Base-by-base conservation (phyloP, 2,329 filamentous ascomycete species). In the Verticillium nonalfalfae region DNA sequence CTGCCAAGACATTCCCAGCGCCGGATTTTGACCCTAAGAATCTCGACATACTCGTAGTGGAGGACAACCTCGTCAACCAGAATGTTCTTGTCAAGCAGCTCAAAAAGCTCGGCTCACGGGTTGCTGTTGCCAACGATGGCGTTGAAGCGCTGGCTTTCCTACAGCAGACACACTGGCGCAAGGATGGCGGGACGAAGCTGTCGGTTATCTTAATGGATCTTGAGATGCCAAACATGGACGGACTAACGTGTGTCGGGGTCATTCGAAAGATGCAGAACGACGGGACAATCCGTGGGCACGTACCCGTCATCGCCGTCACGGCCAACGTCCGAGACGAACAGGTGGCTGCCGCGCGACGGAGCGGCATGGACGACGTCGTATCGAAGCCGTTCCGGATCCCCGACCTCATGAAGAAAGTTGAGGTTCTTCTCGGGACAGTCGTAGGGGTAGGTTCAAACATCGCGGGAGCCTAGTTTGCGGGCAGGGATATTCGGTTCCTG, bases 51-150 rank as follows among this genome's bases (percentile, higher is more conserved):
- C 74, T 89, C 7, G 75, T 89, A 3, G 87, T 90, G 0, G 87
- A 90, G 70, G 87, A 90, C 68, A 89, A 90, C 67, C 75, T 81
- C 4, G 86, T 88, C 64, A 90, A 90, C 69, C 87, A 89, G 68
- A 87, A 87, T 66, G 86, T 88, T 50, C 73, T 89, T 1, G 74
- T 87, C n/a, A 86, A 86, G 58, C 87, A 87, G 69, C 75, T 90
- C 5, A 78, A 78, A 60, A 87, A 86, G 67, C 79, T 83, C 15
- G 80, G 82, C 4, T 81, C 88, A 61, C 78, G 78, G 4, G 85
- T 85, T 4, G 84, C 85, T 61, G 83, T 83, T 0, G 86, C 85
- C 4, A 74, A 85, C 45, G 86, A 90, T 67, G 87, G 87, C 5
- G 76, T 86, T 1, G 85, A 89, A 70, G 88, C 58, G 0, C 68